Base-by-base conservation (phyloP, 345 rosid genomes). In the Eucalyptus curtisii region DNA sequence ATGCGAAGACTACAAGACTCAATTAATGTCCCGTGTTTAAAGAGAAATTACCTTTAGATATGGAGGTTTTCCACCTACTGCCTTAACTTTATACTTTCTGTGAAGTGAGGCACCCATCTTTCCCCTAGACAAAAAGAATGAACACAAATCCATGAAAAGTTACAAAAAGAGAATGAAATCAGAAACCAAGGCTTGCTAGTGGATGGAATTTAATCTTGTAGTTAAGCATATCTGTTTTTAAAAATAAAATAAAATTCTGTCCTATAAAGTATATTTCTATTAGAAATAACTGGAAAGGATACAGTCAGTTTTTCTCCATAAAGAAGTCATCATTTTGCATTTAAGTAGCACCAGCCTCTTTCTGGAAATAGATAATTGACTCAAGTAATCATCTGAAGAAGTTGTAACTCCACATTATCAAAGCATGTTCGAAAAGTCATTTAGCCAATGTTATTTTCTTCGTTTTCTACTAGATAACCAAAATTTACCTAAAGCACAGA, bases 91-190 rank as follows among this genome's bases (percentile, higher is more conserved):
- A 37, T 81, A 90, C 68, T 92, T 90, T 91, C 98, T 93, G 88
- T 95, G 94, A 87, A 94, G 89, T 49, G 97, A 96, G 86, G 96
- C 95, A 49, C 98, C 98, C 80, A 96, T 93, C 92, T 92, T 96
- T 59, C 98, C 98, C 98, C 97, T 95, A 88, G 88, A 91, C 61
- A 89, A 48, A 52, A 91, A 80, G 57, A 82, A 88, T 61, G 87
- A 89, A 88, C 47, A 40, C 84, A 76, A 71, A 37, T 40, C 15
- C 84, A 20, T 1, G 30, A 87, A 37, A 81, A 61, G 81, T 48
- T n/a, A 45, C 86, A 49, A 55, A 55, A 45, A 22, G 42, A 89
- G 66, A 85, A 22, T 48, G 76, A 53, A 81, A 64, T 71, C 8
- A 50, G 81, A 71, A 17, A 76, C 24, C 59, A 87, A 47, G 37